Conservation (phyloP, 2,329 filamentous ascomycete species). For the Malbranchea cinnamomea region DNA sequence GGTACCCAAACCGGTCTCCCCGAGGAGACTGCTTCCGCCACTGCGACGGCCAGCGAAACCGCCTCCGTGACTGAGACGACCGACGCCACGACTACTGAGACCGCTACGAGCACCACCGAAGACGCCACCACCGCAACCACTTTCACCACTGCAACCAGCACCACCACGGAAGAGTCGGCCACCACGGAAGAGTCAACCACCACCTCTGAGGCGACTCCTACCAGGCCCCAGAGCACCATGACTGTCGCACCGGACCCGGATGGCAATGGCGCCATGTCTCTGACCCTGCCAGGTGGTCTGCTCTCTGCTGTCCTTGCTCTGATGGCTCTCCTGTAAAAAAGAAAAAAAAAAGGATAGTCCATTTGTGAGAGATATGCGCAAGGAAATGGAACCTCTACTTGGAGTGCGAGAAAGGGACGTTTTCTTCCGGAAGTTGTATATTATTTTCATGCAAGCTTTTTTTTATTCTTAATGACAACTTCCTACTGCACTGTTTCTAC, state of each 20-base stretch:
- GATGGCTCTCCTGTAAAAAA: conserved; percentile 11
- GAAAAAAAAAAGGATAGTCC: no score
- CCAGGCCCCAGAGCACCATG: conserved; percentile 2
- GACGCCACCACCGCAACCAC: conserved; percentile 14
- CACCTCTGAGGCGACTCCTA: background rate
- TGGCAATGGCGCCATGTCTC: conserved; percentile 8
- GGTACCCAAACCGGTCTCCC: conserved; percentile 19
- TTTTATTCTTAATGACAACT: no score
- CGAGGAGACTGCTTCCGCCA: conserved; percentile 17
- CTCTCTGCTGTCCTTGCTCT: conserved; percentile 8
- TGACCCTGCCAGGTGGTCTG: conserved; percentile 7
- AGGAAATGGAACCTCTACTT: no score
- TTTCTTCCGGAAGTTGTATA: no score
- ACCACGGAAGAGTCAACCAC: conserved; percentile 2
- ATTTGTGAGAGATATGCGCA: no score
- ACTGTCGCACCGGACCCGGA: conserved; percentile 5
- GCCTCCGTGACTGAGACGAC: conserved; percentile 13
- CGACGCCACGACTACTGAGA: conserved; percentile 13
- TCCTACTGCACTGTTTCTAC: no score
- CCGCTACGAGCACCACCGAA: conserved; percentile 9
- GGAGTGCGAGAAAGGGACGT: no score
- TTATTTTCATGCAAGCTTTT: no score
- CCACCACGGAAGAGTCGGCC: conserved; percentile 2
- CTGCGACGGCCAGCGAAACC: conserved; percentile 11
- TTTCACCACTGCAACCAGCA: conserved; percentile 3